Evolutionary conservation across 202 grass and related monocot genomes (phyloP).

Genomic region (Panicum virgatum): DNA sequence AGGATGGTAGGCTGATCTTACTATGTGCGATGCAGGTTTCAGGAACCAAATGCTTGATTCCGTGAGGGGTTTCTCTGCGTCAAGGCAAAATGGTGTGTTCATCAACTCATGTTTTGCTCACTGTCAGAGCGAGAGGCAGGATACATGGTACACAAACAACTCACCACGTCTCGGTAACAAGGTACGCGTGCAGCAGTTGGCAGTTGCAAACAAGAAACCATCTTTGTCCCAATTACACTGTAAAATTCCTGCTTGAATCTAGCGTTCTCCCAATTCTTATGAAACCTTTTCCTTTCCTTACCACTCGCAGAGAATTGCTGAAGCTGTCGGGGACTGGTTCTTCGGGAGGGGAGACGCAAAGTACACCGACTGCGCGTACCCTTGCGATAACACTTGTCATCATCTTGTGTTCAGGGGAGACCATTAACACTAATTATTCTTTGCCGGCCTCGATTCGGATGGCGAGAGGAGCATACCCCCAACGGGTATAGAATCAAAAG

Average conservation of each 20-base stretch:
- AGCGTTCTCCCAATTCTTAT: neutral
- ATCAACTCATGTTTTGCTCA: slow-evolving; percentile 94
- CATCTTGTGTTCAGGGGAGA: slow-evolving; percentile 60
- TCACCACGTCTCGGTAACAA: slow-evolving; percentile 78
- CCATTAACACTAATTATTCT: slow-evolving; percentile 25
- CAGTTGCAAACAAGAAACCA: neutral
- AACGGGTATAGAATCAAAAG: slow-evolving; percentile 11
- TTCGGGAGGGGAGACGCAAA: slow-evolving; percentile 58
- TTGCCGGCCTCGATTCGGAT: neutral
- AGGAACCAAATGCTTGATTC: slow-evolving; percentile 82
- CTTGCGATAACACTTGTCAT: slow-evolving; percentile 85
- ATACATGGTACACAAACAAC: slow-evolving; percentile 72
- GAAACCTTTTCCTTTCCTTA: neutral
- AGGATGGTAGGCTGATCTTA: slow-evolving; percentile 11
- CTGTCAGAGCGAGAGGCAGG: slow-evolving; percentile 78
- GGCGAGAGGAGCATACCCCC: neutral
- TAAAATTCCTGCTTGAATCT: neutral
- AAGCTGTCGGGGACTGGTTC: slow-evolving; percentile 79
- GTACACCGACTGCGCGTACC: slow-evolving; percentile 74
- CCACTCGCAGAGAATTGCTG: slow-evolving; percentile 60
- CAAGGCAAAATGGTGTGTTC: slow-evolving; percentile 68
- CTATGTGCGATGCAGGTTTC: slow-evolving; percentile 55
- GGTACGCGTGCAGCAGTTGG: slow-evolving; percentile 27
- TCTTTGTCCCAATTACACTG: neutral
- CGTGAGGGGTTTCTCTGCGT: slow-evolving; percentile 63